Base-by-base conservation (phyloP, 2,329 filamentous ascomycete species). In the Ophiostoma sp. region DNA sequence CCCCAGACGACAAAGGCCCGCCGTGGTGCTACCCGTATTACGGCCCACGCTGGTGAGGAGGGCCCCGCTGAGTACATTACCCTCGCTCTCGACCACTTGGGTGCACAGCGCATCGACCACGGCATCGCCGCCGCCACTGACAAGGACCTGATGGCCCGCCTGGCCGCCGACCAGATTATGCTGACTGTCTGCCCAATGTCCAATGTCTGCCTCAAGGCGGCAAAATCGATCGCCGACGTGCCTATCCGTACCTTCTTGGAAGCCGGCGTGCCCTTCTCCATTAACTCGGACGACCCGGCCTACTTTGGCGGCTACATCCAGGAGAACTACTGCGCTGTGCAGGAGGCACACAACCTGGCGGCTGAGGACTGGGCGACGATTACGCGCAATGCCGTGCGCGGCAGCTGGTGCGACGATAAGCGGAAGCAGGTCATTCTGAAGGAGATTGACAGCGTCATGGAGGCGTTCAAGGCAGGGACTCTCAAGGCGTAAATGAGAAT, bases 261-360 rank as follows among this genome's bases (percentile, higher is more conserved):
- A 55, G 83, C 83, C 6, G 89, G 90, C 0, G 88, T 93, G 52
- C 85, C 83, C 75, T 93, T 93, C 80, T 91, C 88, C 72, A 88
- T 94, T 79, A 93, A 93, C 81, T 91, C 89, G 76, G 91, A 93
- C 78, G 91, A 93, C 78, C 91, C 91, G 74, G 91, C 90, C 12
- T 93, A 93, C 79, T 94, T 95, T 82, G 91, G 91, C 2, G 90
- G 89, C 0, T 94, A 93, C 80, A 88, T 94, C 71, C 82, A 92
- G 70, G 91, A 92, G 77, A 94, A 94, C 77, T 94, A 92, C 81
- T 91, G 89, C 77, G 90, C 90, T 0, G 90, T 95, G 39, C 92
- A 95, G 80, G 90, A 93, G 57, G 89, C 90, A 0, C 93, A 93
- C 80, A 79, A 82, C 3, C 80, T 95, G 76, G 85, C 80, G 28